Base-by-base conservation (phyloP, 2,329 filamentous ascomycete genomes). In the Talaromyces islandicus region DNA sequence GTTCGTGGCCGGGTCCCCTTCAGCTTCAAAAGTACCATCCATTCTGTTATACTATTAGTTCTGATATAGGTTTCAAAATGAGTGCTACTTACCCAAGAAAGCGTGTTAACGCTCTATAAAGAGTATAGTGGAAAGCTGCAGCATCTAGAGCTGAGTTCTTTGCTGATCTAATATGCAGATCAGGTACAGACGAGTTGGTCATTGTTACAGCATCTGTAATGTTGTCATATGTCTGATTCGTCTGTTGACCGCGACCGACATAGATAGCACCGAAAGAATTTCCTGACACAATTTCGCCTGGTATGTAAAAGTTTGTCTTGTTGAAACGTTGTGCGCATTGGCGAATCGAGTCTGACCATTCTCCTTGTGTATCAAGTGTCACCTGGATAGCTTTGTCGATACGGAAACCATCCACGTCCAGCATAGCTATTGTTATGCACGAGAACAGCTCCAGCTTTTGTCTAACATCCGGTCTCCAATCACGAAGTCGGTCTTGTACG, bases 351-450 rank as follows among this genome's bases (percentile, higher is more conserved):
- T 30, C 76, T 70, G 58, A 81, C 82, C 70, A 81, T 83, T 81
- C 77, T 9, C 76, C 83, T 64, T 83, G 76, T 0, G 82, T 77
- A 65, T 86, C 84, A 12, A 85, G 76, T 0, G 84, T 85, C 12
- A 82, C 78, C 65, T 85, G 83, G 43, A 82, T 78, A 9, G 82
- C 84, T 69, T 86, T 86, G 71, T 86, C 84, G 70, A 85, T 83
- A 63, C 84, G 80, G 68, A 83, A 85, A 1, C 83, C 84, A 67
- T 86, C 84, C 59, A 86, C 80, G 65, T 86, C 84, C 25, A 86
- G 73, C 67, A 78, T 80, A 17, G 75, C 70, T 60, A 86, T 83
- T 41, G 80, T 74, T 67, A 86, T 81, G 71, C 84, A 86, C 3
- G 83, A 84, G 64, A 85, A 84, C 58, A 80, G 79, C 65, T 82